Evolutionary conservation across 805 yeast species (phyloP), one percentile per base, ranked within the genome.

Genomic region (Zygoascus tannicola): DNA sequence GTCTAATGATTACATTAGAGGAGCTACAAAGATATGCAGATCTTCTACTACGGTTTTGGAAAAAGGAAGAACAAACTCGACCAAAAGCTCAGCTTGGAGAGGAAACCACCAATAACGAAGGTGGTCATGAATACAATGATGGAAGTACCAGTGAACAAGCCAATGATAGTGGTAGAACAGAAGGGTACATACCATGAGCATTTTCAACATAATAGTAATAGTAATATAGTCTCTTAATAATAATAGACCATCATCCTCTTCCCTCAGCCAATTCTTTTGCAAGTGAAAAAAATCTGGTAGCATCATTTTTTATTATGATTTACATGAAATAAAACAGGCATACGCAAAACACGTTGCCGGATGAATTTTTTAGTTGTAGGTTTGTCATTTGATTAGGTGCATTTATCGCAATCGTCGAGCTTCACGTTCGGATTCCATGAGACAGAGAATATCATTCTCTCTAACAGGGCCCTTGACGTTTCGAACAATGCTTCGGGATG

Each of bases 351-450:
- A 26, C 30, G 30, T 8, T 26, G 7, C 10, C 30, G 12, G 7
- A 7, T 26, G 12, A 26, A 26, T 26, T 26, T 12, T 26, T 7
- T 26, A 8, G 7, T 26, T 26, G 7, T 26, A 8, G 30, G 30
- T 26, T 26, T 26, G 30, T 26, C 30, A 26, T 26, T 26, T 12
- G 30, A 26, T 8, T 26, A 12, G 12, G 30, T 12, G 30, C 30
- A 12, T 53, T 59, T 68, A 68, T 56, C 73, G 64, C 62, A 68
- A 62, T 57, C 73, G 64, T 56, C 73, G 69, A 51, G 97, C 97
- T 80, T 90, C 98, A 81, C 98, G 90, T 80, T 90, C 98, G 61
- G 97, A 90, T 80, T 90, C 98, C 96, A 90, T 92, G 71, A 90
- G 81, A 73, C 95, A 92, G 72, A 90, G 83, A 76, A 92, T 86